These are phyloP conservation scores for Verticillium isaacii DNA, from an alignment of 2,329 filamentous ascomycete species.

Conservation along the genomic window DNA sequence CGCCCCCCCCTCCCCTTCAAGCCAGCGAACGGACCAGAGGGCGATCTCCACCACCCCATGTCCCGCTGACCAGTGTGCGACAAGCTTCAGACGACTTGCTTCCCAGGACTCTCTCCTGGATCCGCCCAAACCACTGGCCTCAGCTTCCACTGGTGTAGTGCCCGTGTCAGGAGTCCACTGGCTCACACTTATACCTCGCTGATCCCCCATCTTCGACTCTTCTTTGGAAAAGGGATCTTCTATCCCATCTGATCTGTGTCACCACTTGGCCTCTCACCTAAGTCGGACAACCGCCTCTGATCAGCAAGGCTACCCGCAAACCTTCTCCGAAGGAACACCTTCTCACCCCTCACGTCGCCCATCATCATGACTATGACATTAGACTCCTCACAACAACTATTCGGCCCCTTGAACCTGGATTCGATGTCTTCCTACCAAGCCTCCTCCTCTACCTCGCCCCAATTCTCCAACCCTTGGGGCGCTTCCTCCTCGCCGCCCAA, in stretches of 20 bases:
- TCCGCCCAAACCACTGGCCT: slow-evolving; percentile 32
- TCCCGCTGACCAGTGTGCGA: slow-evolving; percentile 36
- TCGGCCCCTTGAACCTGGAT: slow-evolving; percentile 75
- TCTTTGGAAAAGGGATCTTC: slow-evolving; percentile 21
- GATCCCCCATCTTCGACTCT: slow-evolving; percentile 41
- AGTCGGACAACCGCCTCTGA: slow-evolving; percentile 46
- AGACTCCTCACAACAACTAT: slow-evolving; percentile 80
- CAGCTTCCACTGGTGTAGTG: slow-evolving; percentile 23
- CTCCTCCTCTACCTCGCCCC: slow-evolving; percentile 50
- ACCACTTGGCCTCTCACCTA: slow-evolving; percentile 33
- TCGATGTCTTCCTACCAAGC: slow-evolving; percentile 64
- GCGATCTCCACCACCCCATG: slow-evolving; percentile 27
- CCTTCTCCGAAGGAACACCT: slow-evolving; percentile 13
- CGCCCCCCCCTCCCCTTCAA: neutral
- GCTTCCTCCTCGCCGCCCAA: slow-evolving; percentile 48
- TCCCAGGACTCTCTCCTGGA: slow-evolving; percentile 18
- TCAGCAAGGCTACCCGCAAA: slow-evolving; percentile 36
- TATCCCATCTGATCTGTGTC: slow-evolving; percentile 25
- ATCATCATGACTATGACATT: slow-evolving; percentile 89
- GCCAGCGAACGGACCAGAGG: slow-evolving; percentile 17
- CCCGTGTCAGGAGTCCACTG: slow-evolving; percentile 14
- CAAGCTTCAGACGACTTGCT: slow-evolving; percentile 34
- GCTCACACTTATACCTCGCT: slow-evolving; percentile 38
- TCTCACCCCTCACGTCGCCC: neutral
- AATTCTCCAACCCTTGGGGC: slow-evolving; percentile 89